A percentile compares a stretch with the other conserved stretches of the same genome.
phyloP scores from a whole-genome alignment of 2,329 filamentous ascomycete genomes.

The Arthrobotrys musiformis region DNA sequence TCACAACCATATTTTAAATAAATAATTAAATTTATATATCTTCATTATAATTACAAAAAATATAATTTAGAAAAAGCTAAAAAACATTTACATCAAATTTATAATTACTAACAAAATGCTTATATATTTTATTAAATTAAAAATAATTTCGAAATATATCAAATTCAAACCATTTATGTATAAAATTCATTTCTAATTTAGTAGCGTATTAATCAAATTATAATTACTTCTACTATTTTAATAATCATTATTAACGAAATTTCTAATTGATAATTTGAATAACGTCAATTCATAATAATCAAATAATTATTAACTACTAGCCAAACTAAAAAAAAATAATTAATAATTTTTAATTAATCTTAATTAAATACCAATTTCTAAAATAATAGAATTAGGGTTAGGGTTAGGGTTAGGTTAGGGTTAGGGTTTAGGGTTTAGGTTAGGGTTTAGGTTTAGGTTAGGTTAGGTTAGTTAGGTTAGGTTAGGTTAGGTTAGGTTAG shows the following conservation, averaged over 20 bases:
- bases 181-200: background rate
- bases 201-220: background rate
- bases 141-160: background rate
- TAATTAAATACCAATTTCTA: no score
- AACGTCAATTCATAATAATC: background rate
- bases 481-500: no score
- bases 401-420: no score
- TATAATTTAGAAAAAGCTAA: background rate
- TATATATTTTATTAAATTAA: background rate
- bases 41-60: background rate
- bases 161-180: background rate
- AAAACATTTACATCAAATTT: background rate
- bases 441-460: no score
- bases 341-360: no score
- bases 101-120: background rate
- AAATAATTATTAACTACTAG: background rate
- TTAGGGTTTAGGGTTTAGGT: no score
- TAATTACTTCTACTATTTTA: background rate
- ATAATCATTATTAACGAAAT: background rate
- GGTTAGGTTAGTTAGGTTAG: no score
- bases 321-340: no score
- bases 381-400: no score
- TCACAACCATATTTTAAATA: no score
- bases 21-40: background rate
- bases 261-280: no score